Evolutionary conservation across 2,329 filamentous ascomycete genomes (phyloP).

Genomic region (Mariannaea elegans): DNA sequence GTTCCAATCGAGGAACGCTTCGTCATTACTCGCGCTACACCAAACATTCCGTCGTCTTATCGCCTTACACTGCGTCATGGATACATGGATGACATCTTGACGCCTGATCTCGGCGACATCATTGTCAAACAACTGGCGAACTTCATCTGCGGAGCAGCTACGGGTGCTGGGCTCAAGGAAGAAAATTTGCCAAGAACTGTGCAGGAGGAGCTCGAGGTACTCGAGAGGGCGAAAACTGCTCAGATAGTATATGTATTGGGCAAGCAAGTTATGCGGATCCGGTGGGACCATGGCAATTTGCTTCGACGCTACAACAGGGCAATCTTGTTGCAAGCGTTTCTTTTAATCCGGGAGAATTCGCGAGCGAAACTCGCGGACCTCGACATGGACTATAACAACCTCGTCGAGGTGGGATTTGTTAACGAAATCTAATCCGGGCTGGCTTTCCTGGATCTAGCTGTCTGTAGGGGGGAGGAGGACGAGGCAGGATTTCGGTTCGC

Average conservation of each 20-base stretch:
- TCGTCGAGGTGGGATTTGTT: constrained; percentile 74
- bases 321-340: constrained; percentile 60
- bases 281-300: constrained; percentile 51
- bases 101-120: constrained; percentile 54
- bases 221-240: constrained; percentile 51
- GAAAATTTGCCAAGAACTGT: not conserved
- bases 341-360: constrained; percentile 72
- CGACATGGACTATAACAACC: constrained; percentile 53
- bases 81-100: constrained; percentile 75
- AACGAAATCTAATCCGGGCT: constrained; percentile 63
- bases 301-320: constrained; percentile 45
- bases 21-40: constrained; percentile 48
- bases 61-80: constrained; percentile 74
- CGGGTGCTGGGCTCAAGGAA: constrained; percentile 18
- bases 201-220: constrained; percentile 48
- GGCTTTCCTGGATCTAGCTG: not conserved
- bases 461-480: not conserved
- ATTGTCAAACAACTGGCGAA: constrained; percentile 48
- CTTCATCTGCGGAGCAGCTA: constrained; percentile 60
- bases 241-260: constrained; percentile 65
- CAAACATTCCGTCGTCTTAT: constrained; percentile 66
- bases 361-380: constrained; percentile 71
- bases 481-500: not conserved
- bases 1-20: constrained; percentile 58
- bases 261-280: constrained; percentile 63